Evolutionary conservation across 1,139 yeast species (phyloP).

Genomic region (Blastobotrys raffinosifermentans): DNA sequence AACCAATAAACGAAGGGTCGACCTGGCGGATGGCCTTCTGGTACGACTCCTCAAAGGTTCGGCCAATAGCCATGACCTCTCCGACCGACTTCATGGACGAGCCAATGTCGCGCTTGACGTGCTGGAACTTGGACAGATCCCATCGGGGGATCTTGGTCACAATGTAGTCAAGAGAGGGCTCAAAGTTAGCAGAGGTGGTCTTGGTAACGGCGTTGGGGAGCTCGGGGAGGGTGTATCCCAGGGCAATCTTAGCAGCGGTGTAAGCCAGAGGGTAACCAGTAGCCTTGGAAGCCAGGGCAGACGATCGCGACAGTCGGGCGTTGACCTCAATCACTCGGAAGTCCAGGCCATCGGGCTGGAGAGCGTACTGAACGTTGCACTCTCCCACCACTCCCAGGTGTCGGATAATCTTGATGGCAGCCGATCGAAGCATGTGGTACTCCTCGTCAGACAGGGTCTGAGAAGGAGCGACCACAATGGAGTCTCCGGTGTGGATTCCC

Average conservation of each 20-base stretch:
- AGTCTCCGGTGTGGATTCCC: conserved; percentile 98
- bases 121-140: conserved; percentile 94
- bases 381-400: conserved; percentile 99
- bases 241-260: conserved; percentile 95
- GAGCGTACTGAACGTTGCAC: conserved; percentile 96
- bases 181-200: conserved; percentile 93
- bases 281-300: conserved; percentile 97
- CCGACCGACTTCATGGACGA: conserved; percentile 99
- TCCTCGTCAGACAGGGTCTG: conserved; percentile 96
- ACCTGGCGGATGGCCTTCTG: conserved; percentile 97
- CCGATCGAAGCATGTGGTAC: conserved; percentile 94
- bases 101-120: conserved; percentile 87
- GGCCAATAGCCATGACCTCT: conserved; percentile 98
- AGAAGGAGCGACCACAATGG: conserved; percentile 97
- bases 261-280: conserved; percentile 98
- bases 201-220: conserved; percentile 94
- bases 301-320: conserved; percentile 94
- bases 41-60: conserved; percentile 95
- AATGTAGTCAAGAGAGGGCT: conserved; percentile 93
- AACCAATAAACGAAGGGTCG: conserved; percentile 85
- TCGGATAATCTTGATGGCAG: conserved; percentile 95
- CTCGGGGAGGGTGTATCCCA: conserved; percentile 92
- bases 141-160: conserved; percentile 98
- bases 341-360: conserved; percentile 92
- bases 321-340: conserved; percentile 96